These are phyloP conservation scores for Fusarium ambrosium DNA, from an alignment of 2,329 filamentous ascomycete genomes.

Conservation along the genomic window DNA sequence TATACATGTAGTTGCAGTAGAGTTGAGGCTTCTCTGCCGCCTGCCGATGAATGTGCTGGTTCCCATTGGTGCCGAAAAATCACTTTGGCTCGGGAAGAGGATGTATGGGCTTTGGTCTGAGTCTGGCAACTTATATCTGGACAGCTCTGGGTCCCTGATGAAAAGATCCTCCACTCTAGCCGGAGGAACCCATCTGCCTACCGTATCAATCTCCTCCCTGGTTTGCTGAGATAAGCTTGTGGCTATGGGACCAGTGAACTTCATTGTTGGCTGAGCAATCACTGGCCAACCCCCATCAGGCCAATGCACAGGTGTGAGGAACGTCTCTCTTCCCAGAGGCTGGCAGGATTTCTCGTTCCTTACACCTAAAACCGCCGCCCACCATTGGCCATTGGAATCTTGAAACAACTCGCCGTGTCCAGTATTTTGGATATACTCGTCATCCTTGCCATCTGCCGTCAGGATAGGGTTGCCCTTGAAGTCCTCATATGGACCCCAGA, in stretches of 20 bases:
- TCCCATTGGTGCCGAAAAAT: conserved; percentile 12
- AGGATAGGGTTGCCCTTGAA: conserved; percentile 52
- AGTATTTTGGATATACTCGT: conserved; percentile 37
- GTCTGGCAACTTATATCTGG: conserved; percentile 1
- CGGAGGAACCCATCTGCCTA: neutral
- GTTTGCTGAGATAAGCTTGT: neutral
- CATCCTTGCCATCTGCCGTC: conserved; percentile 39
- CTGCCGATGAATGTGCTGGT: conserved; percentile 18
- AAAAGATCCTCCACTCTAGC: conserved; percentile 11
- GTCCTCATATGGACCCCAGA: conserved; percentile 49
- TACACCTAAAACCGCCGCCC: conserved; percentile 23
- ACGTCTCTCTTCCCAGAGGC: conserved; percentile 21
- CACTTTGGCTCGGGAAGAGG: neutral
- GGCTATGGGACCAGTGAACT: conserved; percentile 1
- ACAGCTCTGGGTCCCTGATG: conserved; percentile 16
- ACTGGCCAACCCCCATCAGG: conserved; percentile 22
- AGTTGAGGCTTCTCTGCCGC: conserved; percentile 14
- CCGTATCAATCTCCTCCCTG: neutral
- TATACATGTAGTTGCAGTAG: conserved; percentile 12
- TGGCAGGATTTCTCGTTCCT: conserved; percentile 17
- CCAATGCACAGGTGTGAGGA: conserved; percentile 21
- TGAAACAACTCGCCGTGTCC: conserved; percentile 45
- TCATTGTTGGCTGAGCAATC: conserved; percentile 11
- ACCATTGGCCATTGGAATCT: conserved; percentile 39
- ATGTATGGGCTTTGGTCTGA: neutral